Percentiles rank a stretch among this genome's conserved stretches.
Conservation (phyloP, 2,329 filamentous ascomycete species). For the Fusarium goolgardi region DNA sequence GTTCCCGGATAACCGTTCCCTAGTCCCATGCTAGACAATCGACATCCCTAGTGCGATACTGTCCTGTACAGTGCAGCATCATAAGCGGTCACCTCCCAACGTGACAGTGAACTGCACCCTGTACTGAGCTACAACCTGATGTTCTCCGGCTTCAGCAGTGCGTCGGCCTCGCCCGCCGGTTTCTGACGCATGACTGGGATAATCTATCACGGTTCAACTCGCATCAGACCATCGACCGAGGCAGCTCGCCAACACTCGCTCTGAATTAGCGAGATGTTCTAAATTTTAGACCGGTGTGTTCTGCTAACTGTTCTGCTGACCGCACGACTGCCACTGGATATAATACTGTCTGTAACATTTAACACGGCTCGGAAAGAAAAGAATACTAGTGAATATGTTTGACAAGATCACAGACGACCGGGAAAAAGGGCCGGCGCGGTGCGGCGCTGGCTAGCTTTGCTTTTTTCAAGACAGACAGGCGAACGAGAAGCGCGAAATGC, state of each 20-base stretch:
- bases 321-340: background rate
- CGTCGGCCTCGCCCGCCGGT: constrained; percentile 32
- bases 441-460: constrained; percentile 31
- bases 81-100: constrained; percentile 22
- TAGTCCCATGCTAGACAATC: constrained; percentile 31
- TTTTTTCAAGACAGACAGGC: constrained; percentile 39
- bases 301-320: background rate
- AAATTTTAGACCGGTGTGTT: background rate
- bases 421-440: constrained; percentile 21
- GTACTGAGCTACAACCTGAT: constrained; percentile 36
- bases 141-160: constrained; percentile 30
- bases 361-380: background rate
- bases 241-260: constrained; percentile 9
- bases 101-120: constrained; percentile 38
- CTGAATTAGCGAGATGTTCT: background rate
- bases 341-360: background rate
- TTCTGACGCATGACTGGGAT: constrained; percentile 42
- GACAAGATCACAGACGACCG: constrained; percentile 9
- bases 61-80: constrained; percentile 15
- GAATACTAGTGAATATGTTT: background rate
- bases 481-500: constrained; percentile 43
- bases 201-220: constrained; percentile 32
- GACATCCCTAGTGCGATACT: constrained; percentile 6
- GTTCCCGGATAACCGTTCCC: constrained; percentile 31
- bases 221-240: constrained; percentile 44